Conservation (phyloP, 371 early-diverging fungal genomes). For the Circinella umbellata region DNA sequence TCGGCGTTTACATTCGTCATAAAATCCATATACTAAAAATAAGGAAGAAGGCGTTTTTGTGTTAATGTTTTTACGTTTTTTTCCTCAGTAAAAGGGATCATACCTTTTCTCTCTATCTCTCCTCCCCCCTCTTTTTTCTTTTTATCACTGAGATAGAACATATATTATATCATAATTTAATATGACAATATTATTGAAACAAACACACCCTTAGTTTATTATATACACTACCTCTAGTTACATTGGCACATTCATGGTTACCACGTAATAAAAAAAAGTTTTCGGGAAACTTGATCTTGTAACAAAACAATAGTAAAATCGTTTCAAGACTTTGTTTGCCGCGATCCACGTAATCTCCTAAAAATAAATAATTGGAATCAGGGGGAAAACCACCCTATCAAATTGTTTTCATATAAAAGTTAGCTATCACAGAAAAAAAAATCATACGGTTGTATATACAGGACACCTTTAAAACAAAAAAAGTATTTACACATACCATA, state of each 20-base stretch:
- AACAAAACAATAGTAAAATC: constrained; percentile 89
- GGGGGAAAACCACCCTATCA: constrained; percentile 83
- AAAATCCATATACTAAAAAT: constrained; percentile 91
- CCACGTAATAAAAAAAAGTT: constrained; percentile 96
- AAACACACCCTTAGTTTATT: too few relatives aligned
- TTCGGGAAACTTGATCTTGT: constrained; percentile 96
- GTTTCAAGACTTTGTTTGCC: constrained; percentile 96
- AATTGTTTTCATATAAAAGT: neutral
- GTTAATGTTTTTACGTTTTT: too few relatives aligned
- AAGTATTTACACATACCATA: constrained; percentile 42
- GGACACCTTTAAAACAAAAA: neutral
- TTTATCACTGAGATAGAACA: too few relatives aligned
- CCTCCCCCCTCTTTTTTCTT: too few relatives aligned
- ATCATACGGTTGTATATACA: neutral
- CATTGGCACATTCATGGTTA: constrained; percentile 98
- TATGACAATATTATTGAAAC: too few relatives aligned
- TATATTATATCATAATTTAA: constrained; percentile 44
- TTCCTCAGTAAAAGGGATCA: too few relatives aligned
- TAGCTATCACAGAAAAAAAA: neutral
- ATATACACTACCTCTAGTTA: constrained; percentile 76
- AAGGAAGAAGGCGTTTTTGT: too few relatives aligned
- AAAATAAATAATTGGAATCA: constrained; percentile 86
- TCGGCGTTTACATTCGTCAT: constrained; percentile 98
- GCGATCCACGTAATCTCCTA: constrained; percentile 98
- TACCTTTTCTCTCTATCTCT: too few relatives aligned